A percentile compares a stretch with the other conserved stretches of the same genome.
These are phyloP conservation scores for Exophiala xenobiotica DNA, from an alignment of 2,329 filamentous ascomycete genomes.

Conservation along the genomic window DNA sequence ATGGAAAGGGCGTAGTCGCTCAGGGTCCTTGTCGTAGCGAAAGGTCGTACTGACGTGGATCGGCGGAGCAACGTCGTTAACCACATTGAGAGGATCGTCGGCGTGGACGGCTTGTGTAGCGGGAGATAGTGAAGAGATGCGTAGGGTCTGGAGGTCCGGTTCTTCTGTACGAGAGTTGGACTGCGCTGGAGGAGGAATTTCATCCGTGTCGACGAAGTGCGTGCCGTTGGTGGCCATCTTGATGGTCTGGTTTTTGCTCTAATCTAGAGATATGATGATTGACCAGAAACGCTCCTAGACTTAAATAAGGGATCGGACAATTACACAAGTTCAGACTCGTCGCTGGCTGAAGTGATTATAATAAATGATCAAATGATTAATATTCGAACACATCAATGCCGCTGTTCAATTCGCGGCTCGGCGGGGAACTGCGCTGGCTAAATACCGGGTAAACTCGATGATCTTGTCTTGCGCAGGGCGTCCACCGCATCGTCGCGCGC, in stretches of 20 bases:
- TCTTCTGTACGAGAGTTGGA: slow-evolving; percentile 7
- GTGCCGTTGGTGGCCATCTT: slow-evolving; percentile 13
- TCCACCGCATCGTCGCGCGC: too few relatives aligned
- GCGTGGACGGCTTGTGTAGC: slow-evolving; percentile 77
- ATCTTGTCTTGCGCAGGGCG: too few relatives aligned
- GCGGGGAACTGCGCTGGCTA: not conserved
- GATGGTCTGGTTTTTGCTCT: too few relatives aligned
- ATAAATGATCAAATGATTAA: too few relatives aligned
- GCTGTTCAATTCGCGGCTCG: not conserved
- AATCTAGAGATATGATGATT: not conserved
- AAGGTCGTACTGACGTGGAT: slow-evolving; percentile 92
- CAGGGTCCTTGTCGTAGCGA: slow-evolving; percentile 72
- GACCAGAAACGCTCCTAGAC: too few relatives aligned
- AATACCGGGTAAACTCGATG: too few relatives aligned
- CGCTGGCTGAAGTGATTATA: too few relatives aligned
- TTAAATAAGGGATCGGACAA: too few relatives aligned
- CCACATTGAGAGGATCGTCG: slow-evolving; percentile 72
- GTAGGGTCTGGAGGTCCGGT: slow-evolving; percentile 9
- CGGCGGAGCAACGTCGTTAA: slow-evolving; percentile 80
- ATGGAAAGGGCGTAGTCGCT: slow-evolving; percentile 55
- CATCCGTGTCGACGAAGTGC: slow-evolving; percentile 5
- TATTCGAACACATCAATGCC: not conserved
- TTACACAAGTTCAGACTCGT: too few relatives aligned
- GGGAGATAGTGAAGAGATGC: slow-evolving; percentile 37
- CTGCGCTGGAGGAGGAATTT: slow-evolving; percentile 6